These are phyloP conservation scores for Rosellinia necatrix DNA, from an alignment of 2,329 filamentous ascomycete genomes.

Conservation along the genomic window DNA sequence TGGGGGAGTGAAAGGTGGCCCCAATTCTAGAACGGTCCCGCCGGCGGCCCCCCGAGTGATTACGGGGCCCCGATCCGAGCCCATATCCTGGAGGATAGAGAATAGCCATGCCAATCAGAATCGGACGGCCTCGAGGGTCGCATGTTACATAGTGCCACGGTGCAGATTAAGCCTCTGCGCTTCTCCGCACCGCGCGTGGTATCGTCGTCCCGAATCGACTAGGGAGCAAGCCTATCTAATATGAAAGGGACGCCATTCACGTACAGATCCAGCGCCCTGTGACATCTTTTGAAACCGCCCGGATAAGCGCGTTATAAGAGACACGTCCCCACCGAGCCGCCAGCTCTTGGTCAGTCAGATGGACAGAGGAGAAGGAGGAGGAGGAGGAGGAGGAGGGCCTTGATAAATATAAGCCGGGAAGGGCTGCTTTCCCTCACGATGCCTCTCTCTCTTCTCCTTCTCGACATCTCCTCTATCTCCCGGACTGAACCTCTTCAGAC, in stretches of 20 bases:
- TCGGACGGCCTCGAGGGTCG: slow-evolving; percentile 16
- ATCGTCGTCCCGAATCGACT: background rate
- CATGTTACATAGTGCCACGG: slow-evolving; percentile 8
- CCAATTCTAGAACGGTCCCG: slow-evolving; percentile 9
- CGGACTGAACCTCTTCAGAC: background rate
- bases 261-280: slow-evolving; percentile 16
- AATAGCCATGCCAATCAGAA: slow-evolving; percentile 30
- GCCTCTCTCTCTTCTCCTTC: background rate
- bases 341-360: background rate
- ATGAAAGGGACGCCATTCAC: slow-evolving; percentile 12
- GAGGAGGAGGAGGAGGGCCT: background rate
- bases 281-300: slow-evolving; percentile 24
- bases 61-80: slow-evolving; percentile 8
- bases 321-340: slow-evolving; percentile 10
- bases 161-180: slow-evolving; percentile 1
- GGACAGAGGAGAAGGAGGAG: no score
- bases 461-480: background rate
- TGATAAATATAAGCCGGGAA: slow-evolving; percentile 18
- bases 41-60: background rate
- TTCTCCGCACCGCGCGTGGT: slow-evolving; percentile 19
- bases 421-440: background rate
- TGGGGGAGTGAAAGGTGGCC: no score
- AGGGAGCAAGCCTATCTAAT: no score
- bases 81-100: slow-evolving; percentile 11
- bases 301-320: slow-evolving; percentile 21